Evolutionary conservation across 164 flowering plant genomes (phyloP), one percentile per base, ranked within the genome.

Genomic region (Liriodendron chinense): DNA sequence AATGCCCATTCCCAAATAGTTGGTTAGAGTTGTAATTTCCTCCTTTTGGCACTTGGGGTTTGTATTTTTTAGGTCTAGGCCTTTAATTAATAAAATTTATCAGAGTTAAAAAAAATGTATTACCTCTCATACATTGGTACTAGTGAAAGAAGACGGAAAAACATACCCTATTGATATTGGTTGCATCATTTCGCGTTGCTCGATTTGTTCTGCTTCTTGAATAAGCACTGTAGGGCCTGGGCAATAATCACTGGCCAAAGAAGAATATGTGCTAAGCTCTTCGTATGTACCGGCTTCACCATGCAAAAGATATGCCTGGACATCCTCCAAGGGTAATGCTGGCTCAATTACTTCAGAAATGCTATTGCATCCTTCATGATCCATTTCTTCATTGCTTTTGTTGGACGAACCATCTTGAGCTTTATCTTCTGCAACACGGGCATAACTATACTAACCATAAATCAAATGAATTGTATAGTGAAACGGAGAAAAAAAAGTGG

Each of bases 81-180:
- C 43, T 34, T 34, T 34, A 34, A 34, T 34, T 7, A 34, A 34
- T 34, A 34, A 34, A 34, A 34, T 34, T 34, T 34, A 34, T 34
- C 43, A 34, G 5, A 34, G 43, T 34, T 34, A 6, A 34, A 34
- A 7, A 7, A 34, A 34, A 34, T 49, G 53, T 12, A 49, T 7
- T 12, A 49, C 12, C 13, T 53, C 59, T 53, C 12, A 3, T 53
- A 53, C 18, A 57, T 53, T 10, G 9, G 59, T 16, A 53, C 18
- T 53, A 8, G 18, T 53, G 16, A 53, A 53, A 53, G 66, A 63
- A 71, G 72, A 28, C 50, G 57, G 78, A 69, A 73, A 75, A 72
- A 83, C 88, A 78, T 87, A 87, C 91, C 75, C 73, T 71, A 28
- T 10, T 23, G 72, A 61, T 75, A 63, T 24, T 80, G 76, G 86